Evolutionary conservation across 1,284 basidiomycete species (phyloP).

Genomic region (Ganoderma boninense): DNA sequence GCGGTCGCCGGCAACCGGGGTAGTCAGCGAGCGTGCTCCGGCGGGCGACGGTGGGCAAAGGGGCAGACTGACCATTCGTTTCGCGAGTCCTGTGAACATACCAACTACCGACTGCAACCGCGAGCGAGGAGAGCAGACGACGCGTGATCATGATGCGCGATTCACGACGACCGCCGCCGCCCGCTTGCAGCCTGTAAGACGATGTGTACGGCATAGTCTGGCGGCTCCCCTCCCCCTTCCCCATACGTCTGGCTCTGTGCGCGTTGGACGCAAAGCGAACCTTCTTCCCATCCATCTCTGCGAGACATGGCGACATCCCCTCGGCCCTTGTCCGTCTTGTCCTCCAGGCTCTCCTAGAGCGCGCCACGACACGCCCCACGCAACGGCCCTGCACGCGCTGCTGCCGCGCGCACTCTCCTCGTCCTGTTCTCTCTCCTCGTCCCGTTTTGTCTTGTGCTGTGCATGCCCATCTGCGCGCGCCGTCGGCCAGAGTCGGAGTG

Average conservation of each 20-base stretch:
- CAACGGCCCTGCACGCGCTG: slow-evolving; percentile 6
- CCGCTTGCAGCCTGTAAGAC: not conserved
- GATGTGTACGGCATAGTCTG: slow-evolving; percentile 16
- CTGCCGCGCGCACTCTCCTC: not conserved
- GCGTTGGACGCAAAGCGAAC: too few species aligned
- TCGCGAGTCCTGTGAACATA: not conserved
- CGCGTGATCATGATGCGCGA: too few species aligned
- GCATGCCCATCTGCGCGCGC: not conserved
- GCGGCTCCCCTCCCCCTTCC: slow-evolving; percentile 3
- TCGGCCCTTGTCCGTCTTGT: not conserved
- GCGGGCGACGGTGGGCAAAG: slow-evolving; percentile 12
- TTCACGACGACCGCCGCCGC: too few species aligned
- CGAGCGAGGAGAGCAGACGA: not conserved
- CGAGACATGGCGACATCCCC: not conserved
- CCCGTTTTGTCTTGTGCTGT: too few species aligned
- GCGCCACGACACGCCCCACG: not conserved
- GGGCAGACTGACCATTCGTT: slow-evolving; percentile 11
- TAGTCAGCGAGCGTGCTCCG: slow-evolving; percentile 14
- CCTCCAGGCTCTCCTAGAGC: slow-evolving; percentile 2
- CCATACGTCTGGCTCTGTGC: not conserved
- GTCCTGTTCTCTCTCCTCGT: too few species aligned
- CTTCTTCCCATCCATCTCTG: not conserved
- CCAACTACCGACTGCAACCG: slow-evolving; percentile 7
- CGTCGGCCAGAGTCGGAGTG: not conserved
- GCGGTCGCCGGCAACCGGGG: not conserved